These are phyloP conservation scores for Pseudozyma tsukubaensis DNA, from an alignment of 1,284 basidiomycete species.

Conservation along the genomic window DNA sequence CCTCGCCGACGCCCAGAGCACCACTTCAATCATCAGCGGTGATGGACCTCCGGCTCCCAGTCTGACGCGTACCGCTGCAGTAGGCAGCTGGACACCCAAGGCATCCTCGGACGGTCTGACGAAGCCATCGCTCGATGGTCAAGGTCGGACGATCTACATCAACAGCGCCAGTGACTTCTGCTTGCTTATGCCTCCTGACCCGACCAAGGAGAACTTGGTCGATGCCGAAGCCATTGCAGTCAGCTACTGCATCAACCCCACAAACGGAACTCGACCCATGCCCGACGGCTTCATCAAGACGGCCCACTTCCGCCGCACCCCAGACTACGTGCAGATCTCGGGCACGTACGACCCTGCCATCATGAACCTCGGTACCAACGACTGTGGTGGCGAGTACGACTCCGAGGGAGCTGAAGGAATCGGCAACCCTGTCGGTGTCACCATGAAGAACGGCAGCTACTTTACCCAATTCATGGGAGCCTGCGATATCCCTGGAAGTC, in stretches of 20 bases:
- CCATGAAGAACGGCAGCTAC: conserved; percentile 52
- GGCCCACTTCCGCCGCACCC: conserved; percentile 57
- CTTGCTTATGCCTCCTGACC: conserved; percentile 62
- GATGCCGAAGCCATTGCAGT: conserved; percentile 64
- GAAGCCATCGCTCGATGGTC: conserved; percentile 27
- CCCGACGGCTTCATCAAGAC: conserved; percentile 63
- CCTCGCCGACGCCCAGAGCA: conserved; percentile 30
- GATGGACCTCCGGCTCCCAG: conserved; percentile 44
- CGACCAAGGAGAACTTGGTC: conserved; percentile 59
- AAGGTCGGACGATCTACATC: conserved; percentile 48
- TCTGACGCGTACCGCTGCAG: conserved; percentile 29
- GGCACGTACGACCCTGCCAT: conserved; percentile 59
- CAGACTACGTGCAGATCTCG: conserved; percentile 54
- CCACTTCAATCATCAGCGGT: conserved; percentile 25
- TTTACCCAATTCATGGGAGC: conserved; percentile 60
- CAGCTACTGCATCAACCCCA: conserved; percentile 60
- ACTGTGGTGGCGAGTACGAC: conserved; percentile 59
- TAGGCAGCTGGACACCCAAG: conserved; percentile 46
- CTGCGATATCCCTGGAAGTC: conserved; percentile 60
- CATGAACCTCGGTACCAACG: conserved; percentile 59
- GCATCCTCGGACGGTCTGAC: conserved; percentile 27
- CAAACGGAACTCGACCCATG: conserved; percentile 59
- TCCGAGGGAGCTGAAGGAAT: conserved; percentile 50
- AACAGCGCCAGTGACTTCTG: conserved; percentile 60
- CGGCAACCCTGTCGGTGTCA: conserved; percentile 62